Evolutionary conservation across 2,329 filamentous ascomycete species (phyloP), one percentile per base, ranked within the genome.

Genomic region (Coniochaeta sp.): DNA sequence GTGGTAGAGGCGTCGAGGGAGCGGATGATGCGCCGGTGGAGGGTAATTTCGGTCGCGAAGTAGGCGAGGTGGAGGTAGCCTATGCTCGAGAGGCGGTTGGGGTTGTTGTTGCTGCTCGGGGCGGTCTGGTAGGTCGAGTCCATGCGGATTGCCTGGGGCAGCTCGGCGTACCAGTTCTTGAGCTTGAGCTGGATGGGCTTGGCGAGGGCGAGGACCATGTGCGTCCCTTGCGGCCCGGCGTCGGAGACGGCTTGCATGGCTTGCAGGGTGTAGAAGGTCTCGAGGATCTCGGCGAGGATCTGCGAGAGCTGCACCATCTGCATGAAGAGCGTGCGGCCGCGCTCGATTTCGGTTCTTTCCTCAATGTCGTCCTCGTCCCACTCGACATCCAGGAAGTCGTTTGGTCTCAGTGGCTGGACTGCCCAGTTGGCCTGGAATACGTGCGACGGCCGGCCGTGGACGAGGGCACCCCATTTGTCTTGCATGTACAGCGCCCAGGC

Each of bases 401-500:
- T 81, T 45, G 75, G 67, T 4, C 72, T 76, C n/a, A 89, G 77
- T 6, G 74, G 65, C 53, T 77, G 76, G 6, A 95, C 89, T 1
- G 85, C 89, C 90, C 90, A 95, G 66, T 95, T 82, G 46, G 75
- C 71, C 18, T 73, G 66, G 57, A 81, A 79, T 35, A 83, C 80
- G 58, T 95, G 90, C 4, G 89, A 94, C 1, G 90, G 91, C 10
- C 90, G 84, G 46, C 90, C 90, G 62, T 95, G 88, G 22, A 94
- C 85, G 18, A 95, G 74, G 2, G 90, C 85, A 14, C 87, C 89
- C 91, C 91, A 95, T 67, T 79, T 69, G 57, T 96, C 91, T 69
- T 96, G 90, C 86, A 95, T 92, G 65, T 94, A 95, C 49, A 95
- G 69, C 2, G 89, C 91, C 91, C 91, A 96, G 1, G 89, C 90